Percentiles rank a stretch among this genome's conserved stretches.
These are phyloP conservation scores for Aspergillus bertholletiae DNA, from an alignment of 495 filamentous ascomycete genomes.

Conservation along the genomic window DNA sequence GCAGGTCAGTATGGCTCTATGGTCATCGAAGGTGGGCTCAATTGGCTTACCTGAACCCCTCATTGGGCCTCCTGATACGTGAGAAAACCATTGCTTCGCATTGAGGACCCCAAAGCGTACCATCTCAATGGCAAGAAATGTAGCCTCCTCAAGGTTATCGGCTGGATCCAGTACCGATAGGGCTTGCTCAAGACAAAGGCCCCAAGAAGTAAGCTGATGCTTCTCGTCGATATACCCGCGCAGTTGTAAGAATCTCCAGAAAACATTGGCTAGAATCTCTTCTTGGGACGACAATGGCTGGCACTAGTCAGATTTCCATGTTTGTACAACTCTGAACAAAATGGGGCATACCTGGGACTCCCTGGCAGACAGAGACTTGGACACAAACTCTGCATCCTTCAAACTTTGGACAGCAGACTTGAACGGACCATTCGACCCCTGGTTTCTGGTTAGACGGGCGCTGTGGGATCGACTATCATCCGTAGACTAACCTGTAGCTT, in stretches of 20 bases:
- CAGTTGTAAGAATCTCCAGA: slow-evolving; percentile 87
- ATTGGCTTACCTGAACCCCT: slow-evolving; percentile 49
- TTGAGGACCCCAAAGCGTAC: slow-evolving; percentile 75
- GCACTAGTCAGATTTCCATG: slow-evolving; percentile 2
- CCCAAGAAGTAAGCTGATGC: slow-evolving; percentile 83
- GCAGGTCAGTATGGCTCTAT: not conserved
- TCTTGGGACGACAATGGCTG: slow-evolving; percentile 49
- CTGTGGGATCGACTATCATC: not conserved
- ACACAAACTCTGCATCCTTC: slow-evolving; percentile 59
- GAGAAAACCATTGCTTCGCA: slow-evolving; percentile 52
- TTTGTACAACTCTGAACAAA: not conserved
- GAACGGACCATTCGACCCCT: slow-evolving; percentile 34
- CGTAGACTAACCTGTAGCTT: slow-evolving; percentile 30
- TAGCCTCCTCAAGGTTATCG: slow-evolving; percentile 56
- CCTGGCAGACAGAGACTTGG: slow-evolving; percentile 54
- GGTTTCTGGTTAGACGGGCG: not conserved
- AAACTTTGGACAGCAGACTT: slow-evolving; percentile 52
- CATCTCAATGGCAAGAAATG: slow-evolving; percentile 77
- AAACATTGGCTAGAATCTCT: slow-evolving; percentile 71
- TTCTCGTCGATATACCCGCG: slow-evolving; percentile 77
- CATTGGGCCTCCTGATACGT: slow-evolving; percentile 57
- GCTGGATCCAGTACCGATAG: slow-evolving; percentile 56
- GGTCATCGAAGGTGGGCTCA: not conserved
- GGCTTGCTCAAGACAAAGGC: slow-evolving; percentile 67
- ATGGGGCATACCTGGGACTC: slow-evolving; percentile 32